Evolutionary conservation across 495 filamentous ascomycete genomes (phyloP).

Genomic region (Neurospora sp.): DNA sequence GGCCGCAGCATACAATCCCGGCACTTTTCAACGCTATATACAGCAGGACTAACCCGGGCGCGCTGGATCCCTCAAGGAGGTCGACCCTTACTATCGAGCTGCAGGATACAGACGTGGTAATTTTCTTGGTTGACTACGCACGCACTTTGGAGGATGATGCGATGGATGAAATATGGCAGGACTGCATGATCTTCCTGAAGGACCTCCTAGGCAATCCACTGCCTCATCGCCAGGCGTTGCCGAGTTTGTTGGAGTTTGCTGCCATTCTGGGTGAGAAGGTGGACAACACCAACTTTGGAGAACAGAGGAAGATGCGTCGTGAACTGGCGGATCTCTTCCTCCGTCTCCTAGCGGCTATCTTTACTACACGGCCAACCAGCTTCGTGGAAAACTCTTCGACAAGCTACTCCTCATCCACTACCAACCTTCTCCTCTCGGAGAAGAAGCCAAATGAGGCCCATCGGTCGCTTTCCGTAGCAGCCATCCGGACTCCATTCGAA

Average conservation of each 20-base stretch:
- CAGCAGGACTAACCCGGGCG: constrained; percentile 76
- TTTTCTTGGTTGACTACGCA: constrained; percentile 83
- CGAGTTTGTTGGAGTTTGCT: constrained; percentile 78
- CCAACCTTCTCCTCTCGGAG: constrained; percentile 10
- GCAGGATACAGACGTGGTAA: constrained; percentile 69
- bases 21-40: constrained; percentile 97
- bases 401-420: constrained; percentile 16
- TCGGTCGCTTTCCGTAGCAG: constrained; percentile 5
- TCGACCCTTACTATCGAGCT: constrained; percentile 79
- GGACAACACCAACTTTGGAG: constrained; percentile 95
- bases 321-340: constrained; percentile 86
- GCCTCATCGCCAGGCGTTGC: constrained; percentile 83
- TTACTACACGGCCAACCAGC: constrained; percentile 74
- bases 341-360: constrained; percentile 77
- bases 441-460: constrained; percentile 11
- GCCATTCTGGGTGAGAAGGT: constrained; percentile 86
- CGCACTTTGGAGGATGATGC: constrained; percentile 89
- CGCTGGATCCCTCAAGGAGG: constrained; percentile 68
- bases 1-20: constrained; percentile 86
- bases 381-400: constrained; percentile 30
- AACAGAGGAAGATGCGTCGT: constrained; percentile 86
- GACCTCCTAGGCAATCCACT: constrained; percentile 92
- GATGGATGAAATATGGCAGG: constrained; percentile 98
- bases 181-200: constrained; percentile 83
- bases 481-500: constrained; percentile 22